phyloP scores from a whole-genome alignment of 805 yeast genomes.

The Peterozyma toletana region DNA sequence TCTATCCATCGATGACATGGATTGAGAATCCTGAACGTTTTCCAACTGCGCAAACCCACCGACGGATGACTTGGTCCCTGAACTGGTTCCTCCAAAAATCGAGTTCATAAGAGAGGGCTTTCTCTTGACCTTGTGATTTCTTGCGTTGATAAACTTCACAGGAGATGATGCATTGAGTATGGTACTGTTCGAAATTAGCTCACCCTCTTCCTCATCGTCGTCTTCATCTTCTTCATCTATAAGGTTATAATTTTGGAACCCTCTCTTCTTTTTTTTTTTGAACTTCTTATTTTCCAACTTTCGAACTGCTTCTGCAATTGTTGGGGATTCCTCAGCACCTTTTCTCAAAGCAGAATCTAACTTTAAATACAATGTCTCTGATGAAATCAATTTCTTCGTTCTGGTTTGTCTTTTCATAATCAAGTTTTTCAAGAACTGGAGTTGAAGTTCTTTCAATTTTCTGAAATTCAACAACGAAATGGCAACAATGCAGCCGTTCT shows the following conservation, averaged over 20 bases:
- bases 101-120: constrained; percentile 6
- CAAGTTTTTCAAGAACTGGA: constrained; percentile 30
- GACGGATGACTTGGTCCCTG: constrained; percentile 4
- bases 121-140: constrained; percentile 5
- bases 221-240: not conserved
- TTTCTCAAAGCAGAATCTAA: constrained; percentile 17
- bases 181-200: not conserved
- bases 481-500: constrained; percentile 34
- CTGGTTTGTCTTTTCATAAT: constrained; percentile 29
- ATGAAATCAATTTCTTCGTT: constrained; percentile 17
- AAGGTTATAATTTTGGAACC: not conserved
- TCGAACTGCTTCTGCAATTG: constrained; percentile 21
- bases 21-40: constrained; percentile 11
- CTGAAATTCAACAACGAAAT: constrained; percentile 39
- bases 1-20: constrained; percentile 15
- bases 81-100: constrained; percentile 5
- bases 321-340: constrained; percentile 21
- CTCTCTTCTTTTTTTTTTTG: constrained; percentile 10
- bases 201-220: not conserved
- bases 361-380: constrained; percentile 15
- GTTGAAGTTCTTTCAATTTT: constrained; percentile 45
- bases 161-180: not conserved
- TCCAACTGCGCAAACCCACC: too few species aligned
- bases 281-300: constrained; percentile 14
- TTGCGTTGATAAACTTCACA: not conserved